phyloP scores from a whole-genome alignment of 1,139 yeast genomes.

The Wickerhamiella infanticola region DNA sequence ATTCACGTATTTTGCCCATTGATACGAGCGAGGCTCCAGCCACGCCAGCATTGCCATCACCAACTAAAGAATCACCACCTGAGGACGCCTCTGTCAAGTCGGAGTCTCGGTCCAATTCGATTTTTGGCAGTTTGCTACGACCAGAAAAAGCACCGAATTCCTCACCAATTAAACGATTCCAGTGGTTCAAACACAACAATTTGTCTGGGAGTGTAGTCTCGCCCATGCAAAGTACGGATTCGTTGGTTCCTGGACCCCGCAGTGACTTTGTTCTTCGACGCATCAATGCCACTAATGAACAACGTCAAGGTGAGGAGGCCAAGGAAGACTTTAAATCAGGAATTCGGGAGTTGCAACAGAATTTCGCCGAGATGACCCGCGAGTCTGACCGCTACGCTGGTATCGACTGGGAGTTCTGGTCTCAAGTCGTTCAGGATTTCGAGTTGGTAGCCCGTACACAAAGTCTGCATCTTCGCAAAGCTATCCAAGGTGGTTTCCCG shows the following conservation, averaged over 20 bases:
- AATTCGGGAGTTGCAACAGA: slow-evolving; percentile 42
- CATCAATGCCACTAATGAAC: slow-evolving; percentile 12
- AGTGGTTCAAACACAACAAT: not conserved
- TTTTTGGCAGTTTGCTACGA: not conserved
- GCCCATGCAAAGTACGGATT: not conserved
- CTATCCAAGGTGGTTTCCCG: slow-evolving; percentile 68
- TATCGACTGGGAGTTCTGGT: slow-evolving; percentile 83
- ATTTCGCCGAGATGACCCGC: slow-evolving; percentile 36
- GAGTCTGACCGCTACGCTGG: slow-evolving; percentile 10
- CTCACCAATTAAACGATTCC: not conserved
- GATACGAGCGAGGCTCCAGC: not conserved
- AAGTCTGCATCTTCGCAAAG: slow-evolving; percentile 42
- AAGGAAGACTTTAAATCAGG: slow-evolving; percentile 42
- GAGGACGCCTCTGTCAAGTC: not conserved
- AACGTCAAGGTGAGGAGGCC: slow-evolving; percentile 7
- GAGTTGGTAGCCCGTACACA: slow-evolving; percentile 45
- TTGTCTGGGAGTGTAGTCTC: not conserved
- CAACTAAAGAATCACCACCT: not conserved
- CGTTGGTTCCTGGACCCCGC: not conserved
- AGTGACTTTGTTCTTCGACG: slow-evolving; percentile 14
- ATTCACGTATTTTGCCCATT: slow-evolving; percentile 6
- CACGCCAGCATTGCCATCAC: not conserved
- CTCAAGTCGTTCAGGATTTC: slow-evolving; percentile 60
- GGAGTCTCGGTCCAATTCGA: not conserved
- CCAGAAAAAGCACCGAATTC: not conserved